Evolutionary conservation across 495 filamentous ascomycete species (phyloP).

Genomic region (Umbilicaria muhlenbergii): DNA sequence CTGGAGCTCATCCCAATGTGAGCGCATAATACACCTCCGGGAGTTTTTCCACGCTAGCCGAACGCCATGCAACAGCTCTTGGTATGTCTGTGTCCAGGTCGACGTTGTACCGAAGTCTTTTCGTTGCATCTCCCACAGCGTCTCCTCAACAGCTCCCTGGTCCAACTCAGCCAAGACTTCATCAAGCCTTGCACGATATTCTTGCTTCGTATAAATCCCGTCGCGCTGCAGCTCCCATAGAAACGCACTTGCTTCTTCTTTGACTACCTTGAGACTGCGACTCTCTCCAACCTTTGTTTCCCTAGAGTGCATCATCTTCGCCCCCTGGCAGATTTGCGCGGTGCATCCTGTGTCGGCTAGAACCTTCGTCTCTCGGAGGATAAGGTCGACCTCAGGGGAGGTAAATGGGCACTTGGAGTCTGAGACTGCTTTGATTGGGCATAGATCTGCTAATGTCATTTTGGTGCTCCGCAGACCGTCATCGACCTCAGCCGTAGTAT

Average conservation of each 20-base stretch:
- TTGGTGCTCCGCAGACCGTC: no score
- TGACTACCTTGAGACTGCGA: slow-evolving; percentile 9
- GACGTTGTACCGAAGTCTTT: slow-evolving; percentile 1
- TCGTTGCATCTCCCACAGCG: slow-evolving; percentile 1
- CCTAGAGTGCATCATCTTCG: slow-evolving; percentile 12
- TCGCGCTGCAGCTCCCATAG: slow-evolving; percentile 9
- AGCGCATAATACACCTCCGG: slow-evolving; percentile 18
- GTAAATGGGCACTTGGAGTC: no score
- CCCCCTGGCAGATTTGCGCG: slow-evolving; percentile 15
- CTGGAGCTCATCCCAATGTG: slow-evolving; percentile 12
- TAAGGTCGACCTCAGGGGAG: no score
- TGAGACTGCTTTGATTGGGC: no score
- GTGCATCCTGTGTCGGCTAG: slow-evolving; percentile 12
- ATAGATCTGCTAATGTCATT: no score
- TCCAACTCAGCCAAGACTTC: slow-evolving; percentile 9
- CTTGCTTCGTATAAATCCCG: slow-evolving; percentile 7
- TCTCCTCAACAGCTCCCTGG: slow-evolving; percentile 1
- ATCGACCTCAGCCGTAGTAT: no score
- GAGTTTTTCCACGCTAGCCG: slow-evolving; percentile 16
- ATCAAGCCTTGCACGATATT: slow-evolving; percentile 4
- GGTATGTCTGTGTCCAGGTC: slow-evolving; percentile 11
- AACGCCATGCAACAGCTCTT: slow-evolving; percentile 14
- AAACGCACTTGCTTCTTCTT: slow-evolving; percentile 13
- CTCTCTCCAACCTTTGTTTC: slow-evolving; percentile 15
- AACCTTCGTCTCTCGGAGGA: no score